phyloP scores from a whole-genome alignment of 176 grass and related monocot genomes.

The Musa schizocarpa region DNA sequence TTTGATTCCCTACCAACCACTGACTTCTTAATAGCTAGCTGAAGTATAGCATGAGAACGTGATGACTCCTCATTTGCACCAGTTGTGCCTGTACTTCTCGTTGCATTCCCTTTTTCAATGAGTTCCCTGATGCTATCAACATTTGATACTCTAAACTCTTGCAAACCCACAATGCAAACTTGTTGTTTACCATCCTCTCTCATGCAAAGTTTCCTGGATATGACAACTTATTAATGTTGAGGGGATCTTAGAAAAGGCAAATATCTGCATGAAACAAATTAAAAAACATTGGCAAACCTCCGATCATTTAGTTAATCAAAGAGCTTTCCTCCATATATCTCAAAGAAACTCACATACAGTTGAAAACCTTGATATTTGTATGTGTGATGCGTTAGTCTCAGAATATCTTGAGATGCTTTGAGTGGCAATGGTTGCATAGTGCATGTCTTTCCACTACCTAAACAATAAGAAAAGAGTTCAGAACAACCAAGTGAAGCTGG shows the following conservation, averaged over 20 bases:
- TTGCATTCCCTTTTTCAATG: constrained; percentile 42
- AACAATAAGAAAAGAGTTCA: not conserved
- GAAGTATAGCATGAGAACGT: constrained; percentile 45
- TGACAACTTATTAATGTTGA: not conserved
- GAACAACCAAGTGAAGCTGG: not conserved
- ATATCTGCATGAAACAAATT: not conserved
- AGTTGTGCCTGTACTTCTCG: constrained; percentile 40
- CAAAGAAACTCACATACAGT: constrained; percentile 46
- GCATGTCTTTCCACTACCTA: constrained; percentile 53
- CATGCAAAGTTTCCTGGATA: constrained; percentile 49
- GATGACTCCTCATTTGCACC: constrained; percentile 51
- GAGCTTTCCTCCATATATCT: constrained; percentile 55
- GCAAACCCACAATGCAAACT: constrained; percentile 53
- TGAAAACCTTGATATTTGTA: constrained; percentile 41
- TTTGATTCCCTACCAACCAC: constrained; percentile 29
- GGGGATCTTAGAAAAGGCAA: not conserved
- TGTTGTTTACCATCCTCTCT: constrained; percentile 48
- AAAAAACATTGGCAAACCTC: constrained; percentile 16
- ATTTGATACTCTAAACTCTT: constrained; percentile 45
- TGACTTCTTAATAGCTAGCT: constrained; percentile 36
- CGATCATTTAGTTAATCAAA: constrained; percentile 44
- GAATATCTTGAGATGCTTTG: constrained; percentile 48
- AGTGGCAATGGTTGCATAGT: constrained; percentile 51
- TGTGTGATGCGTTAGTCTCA: constrained; percentile 31
- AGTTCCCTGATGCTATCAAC: constrained; percentile 39